Evolutionary conservation across 2,329 filamentous ascomycete genomes (phyloP), one percentile per base, ranked within the genome.

Genomic region (Nigrograna mackinnonii): DNA sequence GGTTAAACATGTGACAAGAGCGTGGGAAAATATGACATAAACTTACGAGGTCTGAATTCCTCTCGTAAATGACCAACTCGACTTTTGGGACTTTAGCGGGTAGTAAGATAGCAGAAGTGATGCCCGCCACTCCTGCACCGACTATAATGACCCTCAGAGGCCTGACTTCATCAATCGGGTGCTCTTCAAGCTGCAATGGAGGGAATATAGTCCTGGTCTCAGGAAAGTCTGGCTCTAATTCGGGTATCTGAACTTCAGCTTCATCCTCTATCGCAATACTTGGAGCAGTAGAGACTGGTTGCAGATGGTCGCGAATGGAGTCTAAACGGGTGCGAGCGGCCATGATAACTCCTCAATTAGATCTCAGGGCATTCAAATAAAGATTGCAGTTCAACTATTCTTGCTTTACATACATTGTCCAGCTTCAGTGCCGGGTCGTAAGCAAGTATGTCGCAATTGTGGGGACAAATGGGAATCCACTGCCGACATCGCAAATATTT

Each of bases 61-160:
- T 72, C 45, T 73, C 71, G 34, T 73, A 73, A 7, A 72, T 70
- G 11, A 65, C 60, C 13, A 73, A 48, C 3, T 70, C 66, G 13
- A 68, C 65, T 44, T 73, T 72, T 35, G 54, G 54, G 2, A 69
- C 39, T 35, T 57, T 56, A 44, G 74, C 69, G 1, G 71, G 70
- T 47, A 74, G 69, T 4, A 71, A 58, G 37, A 75, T 74, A 4
- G 68, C 70, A 22, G 61, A 63, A 40, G 73, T 73, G 7, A 75
- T 69, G 16, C 71, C 70, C 1, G 69, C 71, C 36, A 69, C 73
- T 1, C 71, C 71, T 22, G 70, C 71, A 21, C 71, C 71, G 18
- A 75, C 71, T 3, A 73, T 67, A 38, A 75, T 70, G 28, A 74
- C 69, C 36, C 63, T 71, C 17, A 75, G 55, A 4, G 62, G 68